Percentiles rank a stretch among this genome's conserved stretches.
Conservation (phyloP, 2,329 filamentous ascomycete species). For the Epichloe glyceriae region DNA sequence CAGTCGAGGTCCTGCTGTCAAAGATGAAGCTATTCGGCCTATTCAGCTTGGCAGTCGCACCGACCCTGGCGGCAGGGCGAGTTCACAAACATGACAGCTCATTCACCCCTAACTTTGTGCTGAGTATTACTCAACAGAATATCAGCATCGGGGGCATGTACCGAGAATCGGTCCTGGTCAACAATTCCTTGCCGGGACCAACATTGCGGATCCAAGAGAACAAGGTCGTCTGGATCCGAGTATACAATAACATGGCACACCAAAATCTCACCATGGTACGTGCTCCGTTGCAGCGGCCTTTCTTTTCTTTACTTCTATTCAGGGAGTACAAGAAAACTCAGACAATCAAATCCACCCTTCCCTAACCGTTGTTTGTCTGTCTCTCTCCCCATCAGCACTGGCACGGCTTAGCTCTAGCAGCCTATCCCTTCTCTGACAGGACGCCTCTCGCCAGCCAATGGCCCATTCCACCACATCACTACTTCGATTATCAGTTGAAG, state of each 20-base stretch:
- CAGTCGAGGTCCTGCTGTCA: background rate
- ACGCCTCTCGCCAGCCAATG: constrained; percentile 48
- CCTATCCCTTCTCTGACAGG: constrained; percentile 51
- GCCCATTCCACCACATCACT: constrained; percentile 48
- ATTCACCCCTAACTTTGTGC: constrained; percentile 30
- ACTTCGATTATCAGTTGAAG: constrained; percentile 55
- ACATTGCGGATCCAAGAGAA: constrained; percentile 31
- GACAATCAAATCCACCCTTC: background rate
- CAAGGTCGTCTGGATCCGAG: constrained; percentile 38
- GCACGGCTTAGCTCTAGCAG: constrained; percentile 48
- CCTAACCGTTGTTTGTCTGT: no score
- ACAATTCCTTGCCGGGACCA: constrained; percentile 40
- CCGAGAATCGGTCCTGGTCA: constrained; percentile 25
- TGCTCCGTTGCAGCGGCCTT: background rate
- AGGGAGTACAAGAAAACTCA: background rate
- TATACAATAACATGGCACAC: constrained; percentile 42
- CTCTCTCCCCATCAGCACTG: constrained; percentile 36
- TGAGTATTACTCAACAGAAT: constrained; percentile 30
- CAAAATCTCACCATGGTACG: constrained; percentile 44
- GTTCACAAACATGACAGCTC: constrained; percentile 12
- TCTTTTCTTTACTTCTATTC: background rate
- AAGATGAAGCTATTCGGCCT: background rate
- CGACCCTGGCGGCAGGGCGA: background rate
- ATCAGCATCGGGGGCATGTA: constrained; percentile 14
- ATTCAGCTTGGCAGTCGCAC: background rate